phyloP scores from a whole-genome alignment of 306 rosid genomes.

The Glycine soja region DNA sequence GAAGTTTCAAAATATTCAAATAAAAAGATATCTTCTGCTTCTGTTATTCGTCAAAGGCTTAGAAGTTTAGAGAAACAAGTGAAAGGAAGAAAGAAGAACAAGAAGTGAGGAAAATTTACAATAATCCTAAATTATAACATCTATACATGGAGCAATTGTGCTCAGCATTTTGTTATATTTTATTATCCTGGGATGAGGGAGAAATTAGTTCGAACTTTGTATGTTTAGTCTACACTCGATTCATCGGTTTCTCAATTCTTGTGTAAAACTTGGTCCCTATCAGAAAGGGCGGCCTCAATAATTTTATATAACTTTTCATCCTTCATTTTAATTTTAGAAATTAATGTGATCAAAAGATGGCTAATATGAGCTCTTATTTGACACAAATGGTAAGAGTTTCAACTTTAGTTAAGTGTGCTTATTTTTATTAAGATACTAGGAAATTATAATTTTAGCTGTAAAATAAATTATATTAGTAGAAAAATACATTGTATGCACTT shows the following conservation, averaged over 20 bases:
- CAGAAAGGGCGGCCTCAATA: not conserved
- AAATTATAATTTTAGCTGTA: too few relatives aligned
- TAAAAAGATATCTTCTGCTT: slow-evolving; percentile 60
- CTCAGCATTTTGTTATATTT: slow-evolving; percentile 27
- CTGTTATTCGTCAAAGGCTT: slow-evolving; percentile 79
- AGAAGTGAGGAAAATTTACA: slow-evolving; percentile 43
- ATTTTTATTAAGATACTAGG: too few relatives aligned
- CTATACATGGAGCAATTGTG: slow-evolving; percentile 15
- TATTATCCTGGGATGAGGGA: slow-evolving; percentile 30
- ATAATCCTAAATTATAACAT: slow-evolving; percentile 2
- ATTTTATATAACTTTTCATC: not conserved
- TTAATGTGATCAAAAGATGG: too few relatives aligned
- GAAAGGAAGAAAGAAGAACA: slow-evolving; percentile 79
- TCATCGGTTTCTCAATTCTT: not conserved
- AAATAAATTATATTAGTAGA: too few relatives aligned
- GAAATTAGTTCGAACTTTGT: slow-evolving; percentile 22
- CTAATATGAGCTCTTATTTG: too few relatives aligned
- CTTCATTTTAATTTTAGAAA: not conserved
- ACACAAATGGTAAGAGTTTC: too few relatives aligned
- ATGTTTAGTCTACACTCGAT: slow-evolving; percentile 1
- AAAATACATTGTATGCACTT: too few relatives aligned
- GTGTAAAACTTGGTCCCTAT: not conserved
- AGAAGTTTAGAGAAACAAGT: slow-evolving; percentile 83
- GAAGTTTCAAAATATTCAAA: slow-evolving; percentile 55
- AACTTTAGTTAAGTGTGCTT: too few relatives aligned